Evolutionary conservation across 257 asterid genomes (phyloP).

Genomic region (Ajuga chamaepitys): DNA sequence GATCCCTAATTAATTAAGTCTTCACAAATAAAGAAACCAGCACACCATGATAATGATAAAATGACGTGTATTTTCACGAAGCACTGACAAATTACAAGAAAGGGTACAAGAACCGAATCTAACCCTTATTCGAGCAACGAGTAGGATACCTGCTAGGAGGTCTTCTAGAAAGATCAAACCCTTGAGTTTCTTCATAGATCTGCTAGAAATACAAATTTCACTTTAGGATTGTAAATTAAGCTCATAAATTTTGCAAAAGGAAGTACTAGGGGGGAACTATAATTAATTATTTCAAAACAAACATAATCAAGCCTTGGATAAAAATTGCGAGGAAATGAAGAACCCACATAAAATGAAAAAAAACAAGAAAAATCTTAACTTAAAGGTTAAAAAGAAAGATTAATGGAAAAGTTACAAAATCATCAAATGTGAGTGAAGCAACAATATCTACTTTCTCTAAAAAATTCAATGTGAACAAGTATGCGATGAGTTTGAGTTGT

Average conservation of each 20-base stretch:
- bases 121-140: neutral
- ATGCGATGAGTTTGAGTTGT: constrained; percentile 57
- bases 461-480: constrained; percentile 37
- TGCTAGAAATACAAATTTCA: constrained; percentile 14
- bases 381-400: neutral
- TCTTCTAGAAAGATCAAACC: constrained; percentile 4
- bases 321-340: neutral
- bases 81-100: neutral
- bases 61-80: neutral
- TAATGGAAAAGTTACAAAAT: neutral
- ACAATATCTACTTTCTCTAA: constrained; percentile 3
- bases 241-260: neutral
- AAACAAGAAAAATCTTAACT: constrained; percentile 10
- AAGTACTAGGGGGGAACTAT: neutral
- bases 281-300: neutral
- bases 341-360: neutral
- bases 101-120: constrained; percentile 9
- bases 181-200: constrained; percentile 27
- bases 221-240: neutral
- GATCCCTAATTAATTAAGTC: neutral
- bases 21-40: neutral
- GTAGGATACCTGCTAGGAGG: constrained; percentile 19
- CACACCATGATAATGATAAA: neutral
- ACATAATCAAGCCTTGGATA: constrained; percentile 4
- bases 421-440: constrained; percentile 12